Percentiles rank a stretch among this genome's conserved stretches.
Evolutionary conservation across 108 stramenopile genomes (phyloP).

Genomic region (Nannochloropsis granulata): DNA sequence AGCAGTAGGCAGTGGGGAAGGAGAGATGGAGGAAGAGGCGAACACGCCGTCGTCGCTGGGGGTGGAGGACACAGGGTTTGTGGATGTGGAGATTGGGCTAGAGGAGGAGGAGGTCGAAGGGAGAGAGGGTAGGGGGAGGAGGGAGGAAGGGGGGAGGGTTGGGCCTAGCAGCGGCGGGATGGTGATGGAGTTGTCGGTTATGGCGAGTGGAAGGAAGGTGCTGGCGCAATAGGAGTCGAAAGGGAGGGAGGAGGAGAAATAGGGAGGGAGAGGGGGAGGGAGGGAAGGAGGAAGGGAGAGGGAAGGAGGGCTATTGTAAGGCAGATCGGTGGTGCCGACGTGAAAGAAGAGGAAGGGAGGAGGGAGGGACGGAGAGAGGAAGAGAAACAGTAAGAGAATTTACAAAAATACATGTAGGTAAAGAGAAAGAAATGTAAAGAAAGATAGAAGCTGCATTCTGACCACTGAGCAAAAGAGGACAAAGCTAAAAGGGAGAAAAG

Average conservation of each 20-base stretch:
- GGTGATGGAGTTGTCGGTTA: no score
- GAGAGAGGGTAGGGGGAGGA: not conserved
- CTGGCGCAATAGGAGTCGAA: not conserved
- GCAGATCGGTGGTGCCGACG: no score
- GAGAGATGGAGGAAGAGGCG: not conserved
- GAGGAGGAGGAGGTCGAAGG: not conserved
- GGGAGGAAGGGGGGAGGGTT: not conserved
- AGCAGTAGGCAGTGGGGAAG: not conserved
- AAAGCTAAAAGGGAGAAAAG: no score
- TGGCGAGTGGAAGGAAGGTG: not conserved
- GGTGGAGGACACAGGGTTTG: not conserved
- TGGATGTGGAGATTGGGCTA: not conserved
- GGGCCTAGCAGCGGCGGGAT: not conserved
- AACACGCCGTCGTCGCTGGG: not conserved
- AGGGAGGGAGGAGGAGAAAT: not conserved
- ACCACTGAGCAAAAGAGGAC: no score
- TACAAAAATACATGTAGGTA: no score
- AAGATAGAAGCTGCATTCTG: no score
- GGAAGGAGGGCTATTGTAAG: no score
- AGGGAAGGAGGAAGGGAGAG: not conserved
- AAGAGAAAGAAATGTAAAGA: no score
- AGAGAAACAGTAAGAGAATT: no score
- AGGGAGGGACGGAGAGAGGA: no score
- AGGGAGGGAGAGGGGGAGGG: not conserved
- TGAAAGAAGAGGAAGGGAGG: no score